Evolutionary conservation across 2,329 filamentous ascomycete genomes (phyloP).

Genomic region (Onygenales sp.): DNA sequence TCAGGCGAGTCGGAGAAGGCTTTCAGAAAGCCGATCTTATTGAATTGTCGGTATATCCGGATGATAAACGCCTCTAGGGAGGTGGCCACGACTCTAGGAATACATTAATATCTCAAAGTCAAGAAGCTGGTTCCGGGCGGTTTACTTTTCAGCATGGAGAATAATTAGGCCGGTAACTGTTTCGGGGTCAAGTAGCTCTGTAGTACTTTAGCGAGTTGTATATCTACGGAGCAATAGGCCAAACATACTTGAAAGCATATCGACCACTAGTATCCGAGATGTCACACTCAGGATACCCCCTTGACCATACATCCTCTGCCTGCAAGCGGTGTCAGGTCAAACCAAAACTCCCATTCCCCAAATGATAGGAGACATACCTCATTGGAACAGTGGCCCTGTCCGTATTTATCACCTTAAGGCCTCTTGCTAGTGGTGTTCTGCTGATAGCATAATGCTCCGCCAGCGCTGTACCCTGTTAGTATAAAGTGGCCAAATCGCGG

Average conservation of each 20-base stretch:
- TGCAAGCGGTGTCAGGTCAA: conserved; percentile 19
- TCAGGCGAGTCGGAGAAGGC: conserved; percentile 93
- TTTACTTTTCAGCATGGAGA: conserved; percentile 68
- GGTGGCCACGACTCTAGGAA: conserved; percentile 61
- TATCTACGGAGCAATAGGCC: background rate
- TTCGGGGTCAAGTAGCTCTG: conserved; percentile 61
- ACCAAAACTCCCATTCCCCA: background rate
- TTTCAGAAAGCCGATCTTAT: conserved; percentile 88
- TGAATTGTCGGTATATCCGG: conserved; percentile 86
- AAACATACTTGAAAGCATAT: conserved; percentile 62
- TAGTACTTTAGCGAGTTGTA: conserved; percentile 9
- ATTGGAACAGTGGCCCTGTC: conserved; percentile 80
- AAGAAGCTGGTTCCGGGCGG: background rate
- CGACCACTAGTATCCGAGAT: conserved; percentile 87
- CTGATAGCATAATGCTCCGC: conserved; percentile 93
- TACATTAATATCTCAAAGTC: conserved; percentile 2
- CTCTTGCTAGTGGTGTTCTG: conserved; percentile 68
- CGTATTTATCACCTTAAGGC: conserved; percentile 86
- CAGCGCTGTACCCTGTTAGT: conserved; percentile 45
- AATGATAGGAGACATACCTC: conserved; percentile 28
- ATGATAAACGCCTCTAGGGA: conserved; percentile 92
- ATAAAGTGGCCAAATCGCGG: background rate
- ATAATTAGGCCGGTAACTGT: conserved; percentile 80
- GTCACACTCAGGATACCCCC: conserved; percentile 95
- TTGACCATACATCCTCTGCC: conserved; percentile 83